Percentiles rank a stretch among this genome's conserved stretches.
Conservation (phyloP, 495 filamentous ascomycete genomes). For the Aspergillus biplanus region DNA sequence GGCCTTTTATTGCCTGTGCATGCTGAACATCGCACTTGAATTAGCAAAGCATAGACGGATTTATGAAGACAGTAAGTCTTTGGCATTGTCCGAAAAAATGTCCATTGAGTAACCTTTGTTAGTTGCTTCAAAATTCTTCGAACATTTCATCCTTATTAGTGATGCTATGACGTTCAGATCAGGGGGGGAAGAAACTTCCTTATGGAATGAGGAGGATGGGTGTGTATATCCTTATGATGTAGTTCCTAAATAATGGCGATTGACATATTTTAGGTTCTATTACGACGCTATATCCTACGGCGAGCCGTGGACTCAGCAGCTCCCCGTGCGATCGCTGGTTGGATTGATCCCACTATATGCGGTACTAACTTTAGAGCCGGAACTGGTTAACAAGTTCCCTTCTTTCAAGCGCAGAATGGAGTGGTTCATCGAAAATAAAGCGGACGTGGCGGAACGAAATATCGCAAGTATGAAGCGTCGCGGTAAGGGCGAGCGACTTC, state of each 20-base stretch:
- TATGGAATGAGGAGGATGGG: constrained; percentile 94
- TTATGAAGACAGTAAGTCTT: constrained; percentile 77
- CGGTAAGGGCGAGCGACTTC: constrained; percentile 83
- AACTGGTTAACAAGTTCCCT: constrained; percentile 88
- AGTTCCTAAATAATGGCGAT: not conserved
- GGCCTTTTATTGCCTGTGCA: constrained; percentile 92
- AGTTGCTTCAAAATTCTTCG: constrained; percentile 96
- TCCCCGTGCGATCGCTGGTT: constrained; percentile 88
- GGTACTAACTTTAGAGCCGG: constrained; percentile 88
- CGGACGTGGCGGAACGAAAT: constrained; percentile 86
- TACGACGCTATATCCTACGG: constrained; percentile 98
- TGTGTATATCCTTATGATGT: constrained; percentile 28
- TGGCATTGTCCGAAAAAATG: not conserved
- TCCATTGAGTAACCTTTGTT: constrained; percentile 17
- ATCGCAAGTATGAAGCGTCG: constrained; percentile 87
- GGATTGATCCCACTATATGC: constrained; percentile 93
- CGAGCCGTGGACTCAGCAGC: constrained; percentile 87
- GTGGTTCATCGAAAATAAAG: constrained; percentile 88
- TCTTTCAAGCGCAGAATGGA: constrained; percentile 90
- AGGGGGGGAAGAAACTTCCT: constrained; percentile 76
- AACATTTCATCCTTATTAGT: constrained; percentile 96
- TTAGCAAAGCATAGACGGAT: constrained; percentile 93
- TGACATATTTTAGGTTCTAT: constrained; percentile 66
- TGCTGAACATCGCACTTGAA: constrained; percentile 95
- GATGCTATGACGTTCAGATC: constrained; percentile 94